Conservation (phyloP, 805 yeast species). For the Ogataea methanolica region DNA sequence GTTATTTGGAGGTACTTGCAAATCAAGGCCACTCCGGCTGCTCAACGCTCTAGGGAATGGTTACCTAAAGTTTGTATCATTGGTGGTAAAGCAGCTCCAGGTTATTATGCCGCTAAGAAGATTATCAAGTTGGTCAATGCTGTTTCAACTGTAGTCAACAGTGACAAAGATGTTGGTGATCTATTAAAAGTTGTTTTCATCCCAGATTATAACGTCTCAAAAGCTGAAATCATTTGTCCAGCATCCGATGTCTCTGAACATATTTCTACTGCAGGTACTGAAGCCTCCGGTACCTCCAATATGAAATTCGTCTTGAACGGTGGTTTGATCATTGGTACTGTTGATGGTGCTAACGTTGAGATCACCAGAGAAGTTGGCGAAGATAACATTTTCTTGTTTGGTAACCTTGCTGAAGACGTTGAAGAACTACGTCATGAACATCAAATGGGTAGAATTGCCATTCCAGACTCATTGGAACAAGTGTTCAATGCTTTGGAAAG, state of each 20-base stretch:
- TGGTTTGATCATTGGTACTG: constrained; percentile 91
- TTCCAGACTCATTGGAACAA: constrained; percentile 54
- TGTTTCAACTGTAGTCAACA: constrained; percentile 76
- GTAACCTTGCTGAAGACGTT: constrained; percentile 85
- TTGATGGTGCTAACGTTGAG: constrained; percentile 95
- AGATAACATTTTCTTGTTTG: constrained; percentile 87
- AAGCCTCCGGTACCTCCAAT: constrained; percentile 93
- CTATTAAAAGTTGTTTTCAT: constrained; percentile 81
- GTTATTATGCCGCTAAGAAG: constrained; percentile 90
- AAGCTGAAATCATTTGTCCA: constrained; percentile 87
- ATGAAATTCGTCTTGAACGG: constrained; percentile 95
- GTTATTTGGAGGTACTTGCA: constrained; percentile 77
- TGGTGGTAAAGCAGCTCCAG: constrained; percentile 98
- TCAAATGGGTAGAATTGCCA: constrained; percentile 49
- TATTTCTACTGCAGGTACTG: constrained; percentile 96
- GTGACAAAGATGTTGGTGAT: constrained; percentile 68
- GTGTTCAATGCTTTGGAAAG: constrained; percentile 66
- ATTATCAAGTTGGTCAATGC: constrained; percentile 81
- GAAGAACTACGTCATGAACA: constrained; percentile 80
- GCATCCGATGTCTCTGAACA: constrained; percentile 91
- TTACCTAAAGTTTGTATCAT: constrained; percentile 75
- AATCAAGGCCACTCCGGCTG: constrained; percentile 62
- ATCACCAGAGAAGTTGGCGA: constrained; percentile 92
- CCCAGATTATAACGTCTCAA: constrained; percentile 91
- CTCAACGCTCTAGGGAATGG: constrained; percentile 54